A percentile compares a stretch with the other conserved stretches of the same genome.
Evolutionary conservation across 805 yeast genomes (phyloP).

Genomic region (Kregervanrija delftensis): DNA sequence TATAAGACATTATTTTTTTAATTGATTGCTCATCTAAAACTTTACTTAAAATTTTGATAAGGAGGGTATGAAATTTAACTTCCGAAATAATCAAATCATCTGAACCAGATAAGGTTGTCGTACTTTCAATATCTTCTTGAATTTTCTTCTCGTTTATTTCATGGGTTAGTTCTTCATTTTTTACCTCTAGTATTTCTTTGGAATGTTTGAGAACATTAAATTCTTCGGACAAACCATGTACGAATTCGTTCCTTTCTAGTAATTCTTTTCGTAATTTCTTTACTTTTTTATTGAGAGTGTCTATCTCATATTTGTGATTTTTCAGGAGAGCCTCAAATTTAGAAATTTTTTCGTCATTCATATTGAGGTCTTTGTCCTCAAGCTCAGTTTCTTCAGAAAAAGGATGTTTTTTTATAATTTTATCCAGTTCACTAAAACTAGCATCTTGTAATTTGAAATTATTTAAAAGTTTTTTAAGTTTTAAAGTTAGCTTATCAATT

Average conservation of each 20-base stretch:
- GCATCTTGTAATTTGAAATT: no score
- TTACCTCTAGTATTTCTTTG: not conserved
- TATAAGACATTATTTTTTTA: slow-evolving; percentile 32
- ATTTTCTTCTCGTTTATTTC: not conserved
- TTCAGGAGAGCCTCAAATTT: no score
- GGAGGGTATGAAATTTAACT: slow-evolving; percentile 39
- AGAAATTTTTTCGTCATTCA: no score
- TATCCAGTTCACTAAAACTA: no score
- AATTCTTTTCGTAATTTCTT: not conserved
- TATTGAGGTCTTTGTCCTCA: no score
- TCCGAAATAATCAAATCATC: slow-evolving; percentile 22
- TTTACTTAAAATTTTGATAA: slow-evolving; percentile 44
- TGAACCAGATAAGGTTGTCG: slow-evolving; percentile 12
- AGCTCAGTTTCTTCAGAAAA: no score
- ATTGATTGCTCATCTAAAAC: slow-evolving; percentile 54
- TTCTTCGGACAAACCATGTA: not conserved
- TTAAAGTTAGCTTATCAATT: no score
- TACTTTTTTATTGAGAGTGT: no score
- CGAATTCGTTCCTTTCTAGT: not conserved
- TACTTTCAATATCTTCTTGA: not conserved
- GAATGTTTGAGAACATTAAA: not conserved
- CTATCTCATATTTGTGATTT: no score
- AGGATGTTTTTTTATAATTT: no score
- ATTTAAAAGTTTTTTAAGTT: no score
- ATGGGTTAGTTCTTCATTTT: not conserved